phyloP scores from a whole-genome alignment of 2,329 filamentous ascomycete genomes.

The Trematosphaeria pertusa region DNA sequence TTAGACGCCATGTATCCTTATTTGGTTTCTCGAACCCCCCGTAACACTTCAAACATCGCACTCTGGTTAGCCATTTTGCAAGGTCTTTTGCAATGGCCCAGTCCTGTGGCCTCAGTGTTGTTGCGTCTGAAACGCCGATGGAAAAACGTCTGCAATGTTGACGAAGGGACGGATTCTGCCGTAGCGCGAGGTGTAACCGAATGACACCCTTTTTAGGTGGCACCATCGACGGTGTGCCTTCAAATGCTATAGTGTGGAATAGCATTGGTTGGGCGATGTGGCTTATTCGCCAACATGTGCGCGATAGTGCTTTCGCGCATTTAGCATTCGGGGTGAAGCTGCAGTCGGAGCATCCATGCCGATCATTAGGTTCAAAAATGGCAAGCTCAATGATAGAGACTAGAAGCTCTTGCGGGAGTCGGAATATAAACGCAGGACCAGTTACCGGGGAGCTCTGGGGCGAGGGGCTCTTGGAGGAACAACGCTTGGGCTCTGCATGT shows the following conservation, averaged over 20 bases:
- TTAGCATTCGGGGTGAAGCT: slow-evolving; percentile 1
- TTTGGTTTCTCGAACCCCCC: slow-evolving; percentile 1
- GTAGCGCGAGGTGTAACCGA: slow-evolving; percentile 5
- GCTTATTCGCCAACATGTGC: slow-evolving; percentile 2
- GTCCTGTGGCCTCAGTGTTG: background rate
- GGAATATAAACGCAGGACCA: slow-evolving; percentile 1
- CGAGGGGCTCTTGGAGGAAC: background rate
- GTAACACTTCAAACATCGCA: slow-evolving; percentile 3
- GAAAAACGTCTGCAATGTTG: slow-evolving; percentile 9
- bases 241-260: slow-evolving; percentile 1
- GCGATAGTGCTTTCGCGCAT: slow-evolving; percentile 8
- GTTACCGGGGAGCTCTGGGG: background rate
- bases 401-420: slow-evolving; percentile 10
- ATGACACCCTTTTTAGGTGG: background rate
- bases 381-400: slow-evolving; percentile 7
- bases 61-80: background rate
- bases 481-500: background rate
- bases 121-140: slow-evolving; percentile 3
- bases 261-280: slow-evolving; percentile 3
- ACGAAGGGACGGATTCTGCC: slow-evolving; percentile 1
- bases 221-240: background rate
- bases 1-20: slow-evolving; percentile 4
- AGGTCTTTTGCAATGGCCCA: slow-evolving; percentile 1
- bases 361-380: background rate
- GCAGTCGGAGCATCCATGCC: slow-evolving; percentile 6